These are phyloP conservation scores for Hypoxylon sp. DNA, from an alignment of 2,329 filamentous ascomycete genomes.

Conservation along the genomic window DNA sequence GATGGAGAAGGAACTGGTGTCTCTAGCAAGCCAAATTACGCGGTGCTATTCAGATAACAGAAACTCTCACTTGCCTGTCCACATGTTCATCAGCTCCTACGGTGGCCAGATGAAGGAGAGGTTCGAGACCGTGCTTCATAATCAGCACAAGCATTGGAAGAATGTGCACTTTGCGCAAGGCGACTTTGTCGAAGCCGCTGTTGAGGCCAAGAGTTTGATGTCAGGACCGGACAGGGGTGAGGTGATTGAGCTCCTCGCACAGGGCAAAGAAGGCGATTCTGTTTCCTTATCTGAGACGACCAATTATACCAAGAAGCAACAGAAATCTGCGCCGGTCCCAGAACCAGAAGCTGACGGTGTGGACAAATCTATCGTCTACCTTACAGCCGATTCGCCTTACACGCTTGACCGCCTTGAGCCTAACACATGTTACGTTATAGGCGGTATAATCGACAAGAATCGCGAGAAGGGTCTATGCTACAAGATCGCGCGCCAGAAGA, in stretches of 20 bases:
- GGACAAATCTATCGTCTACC: constrained; percentile 73
- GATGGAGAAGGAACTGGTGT: constrained; percentile 84
- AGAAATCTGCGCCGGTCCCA: constrained; percentile 31
- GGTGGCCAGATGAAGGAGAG: constrained; percentile 76
- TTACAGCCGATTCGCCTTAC: constrained; percentile 89
- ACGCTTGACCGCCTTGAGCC: constrained; percentile 84
- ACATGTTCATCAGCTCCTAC: constrained; percentile 82
- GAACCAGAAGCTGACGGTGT: constrained; percentile 45
- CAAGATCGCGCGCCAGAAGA: constrained; percentile 75
- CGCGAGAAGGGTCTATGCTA: constrained; percentile 95
- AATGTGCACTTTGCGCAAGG: constrained; percentile 75
- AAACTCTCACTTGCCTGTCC: constrained; percentile 69
- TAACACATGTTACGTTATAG: constrained; percentile 90
- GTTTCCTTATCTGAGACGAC: constrained; percentile 45
- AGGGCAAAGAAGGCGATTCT: constrained; percentile 44
- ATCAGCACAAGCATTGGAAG: constrained; percentile 81
- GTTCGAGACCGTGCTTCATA: constrained; percentile 77
- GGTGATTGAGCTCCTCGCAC: constrained; percentile 65
- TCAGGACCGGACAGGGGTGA: constrained; percentile 60
- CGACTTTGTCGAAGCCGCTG: constrained; percentile 75
- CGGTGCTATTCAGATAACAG: constrained; percentile 90
- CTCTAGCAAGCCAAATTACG: constrained; percentile 83
- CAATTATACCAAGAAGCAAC: constrained; percentile 48
- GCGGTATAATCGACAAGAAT: constrained; percentile 95
- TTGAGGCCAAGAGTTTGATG: constrained; percentile 74